These are phyloP conservation scores for Maudiozyma bulderi DNA, from an alignment of 805 yeast genomes.

Conservation along the genomic window DNA sequence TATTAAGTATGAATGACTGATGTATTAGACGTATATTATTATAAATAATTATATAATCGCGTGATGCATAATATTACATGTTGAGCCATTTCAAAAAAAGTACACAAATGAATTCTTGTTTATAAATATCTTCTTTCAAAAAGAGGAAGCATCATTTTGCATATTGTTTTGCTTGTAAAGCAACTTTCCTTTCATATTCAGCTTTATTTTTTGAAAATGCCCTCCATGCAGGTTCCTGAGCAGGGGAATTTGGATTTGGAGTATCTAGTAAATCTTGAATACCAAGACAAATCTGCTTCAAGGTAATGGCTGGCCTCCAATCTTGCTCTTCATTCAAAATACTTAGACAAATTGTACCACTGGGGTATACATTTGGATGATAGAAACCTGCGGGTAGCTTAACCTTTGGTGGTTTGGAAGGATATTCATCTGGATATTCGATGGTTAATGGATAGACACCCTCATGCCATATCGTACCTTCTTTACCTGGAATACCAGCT, in stretches of 20 bases:
- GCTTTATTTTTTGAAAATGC: slow-evolving; percentile 63
- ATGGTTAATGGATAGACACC: slow-evolving; percentile 84
- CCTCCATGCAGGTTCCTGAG: slow-evolving; percentile 95
- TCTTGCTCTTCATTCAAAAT: slow-evolving; percentile 91
- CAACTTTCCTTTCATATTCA: slow-evolving; percentile 65
- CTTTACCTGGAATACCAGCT: slow-evolving; percentile 93
- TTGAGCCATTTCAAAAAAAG: neutral
- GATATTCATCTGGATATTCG: slow-evolving; percentile 81
- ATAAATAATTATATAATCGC: neutral
- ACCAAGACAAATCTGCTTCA: slow-evolving; percentile 83
- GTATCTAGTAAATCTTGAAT: slow-evolving; percentile 81
- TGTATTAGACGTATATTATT: neutral
- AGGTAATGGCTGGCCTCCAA: slow-evolving; percentile 95
- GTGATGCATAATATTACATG: slow-evolving; percentile 1
- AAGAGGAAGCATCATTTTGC: slow-evolving; percentile 29
- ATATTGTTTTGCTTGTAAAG: slow-evolving; percentile 71
- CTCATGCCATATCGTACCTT: slow-evolving; percentile 77
- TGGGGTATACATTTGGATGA: slow-evolving; percentile 96
- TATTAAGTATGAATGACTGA: neutral
- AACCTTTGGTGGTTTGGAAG: slow-evolving; percentile 94
- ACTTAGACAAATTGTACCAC: slow-evolving; percentile 91
- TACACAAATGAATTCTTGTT: no score
- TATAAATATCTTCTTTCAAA: no score
- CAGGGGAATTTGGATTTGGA: slow-evolving; percentile 94
- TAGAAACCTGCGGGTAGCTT: slow-evolving; percentile 82